Conservation (phyloP, 129 eudicot genomes). For the Kitagawia praeruptora region DNA sequence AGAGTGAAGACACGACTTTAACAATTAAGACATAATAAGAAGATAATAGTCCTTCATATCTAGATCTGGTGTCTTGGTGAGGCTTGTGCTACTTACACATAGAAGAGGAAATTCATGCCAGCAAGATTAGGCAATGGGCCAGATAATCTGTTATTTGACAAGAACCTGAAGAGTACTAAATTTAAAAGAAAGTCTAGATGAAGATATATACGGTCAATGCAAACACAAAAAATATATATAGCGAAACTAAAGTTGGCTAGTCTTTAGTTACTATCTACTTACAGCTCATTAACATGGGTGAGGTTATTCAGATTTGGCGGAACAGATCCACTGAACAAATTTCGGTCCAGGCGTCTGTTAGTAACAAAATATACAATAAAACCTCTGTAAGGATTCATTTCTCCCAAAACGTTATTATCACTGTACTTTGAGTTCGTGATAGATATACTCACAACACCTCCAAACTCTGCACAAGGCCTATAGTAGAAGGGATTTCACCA, state of each 20-base stretch:
- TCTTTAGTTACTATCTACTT: conserved; percentile 20
- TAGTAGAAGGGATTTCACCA: conserved; percentile 59
- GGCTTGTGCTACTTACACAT: conserved; percentile 46
- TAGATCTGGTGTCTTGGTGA: neutral
- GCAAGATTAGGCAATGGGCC: conserved; percentile 68
- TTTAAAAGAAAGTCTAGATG: neutral
- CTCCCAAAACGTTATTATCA: neutral
- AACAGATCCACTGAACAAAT: conserved; percentile 48
- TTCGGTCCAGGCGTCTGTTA: conserved; percentile 72
- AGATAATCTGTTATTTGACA: conserved; percentile 61
- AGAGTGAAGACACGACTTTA: neutral
- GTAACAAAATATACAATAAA: neutral
- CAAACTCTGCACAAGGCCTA: conserved; percentile 53
- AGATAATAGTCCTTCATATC: neutral
- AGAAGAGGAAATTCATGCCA: conserved; percentile 56
- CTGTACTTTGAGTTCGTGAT: conserved; percentile 6
- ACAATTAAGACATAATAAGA: neutral
- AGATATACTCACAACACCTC: conserved; percentile 72
- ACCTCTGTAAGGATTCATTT: neutral
- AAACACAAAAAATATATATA: neutral
- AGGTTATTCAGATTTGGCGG: conserved; percentile 72
- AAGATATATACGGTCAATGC: neutral
- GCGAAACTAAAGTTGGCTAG: neutral
- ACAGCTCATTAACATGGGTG: conserved; percentile 50
- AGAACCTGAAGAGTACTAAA: conserved; percentile 34